Evolutionary conservation across 805 yeast genomes (phyloP).

Genomic region (Candida silvicultrix): DNA sequence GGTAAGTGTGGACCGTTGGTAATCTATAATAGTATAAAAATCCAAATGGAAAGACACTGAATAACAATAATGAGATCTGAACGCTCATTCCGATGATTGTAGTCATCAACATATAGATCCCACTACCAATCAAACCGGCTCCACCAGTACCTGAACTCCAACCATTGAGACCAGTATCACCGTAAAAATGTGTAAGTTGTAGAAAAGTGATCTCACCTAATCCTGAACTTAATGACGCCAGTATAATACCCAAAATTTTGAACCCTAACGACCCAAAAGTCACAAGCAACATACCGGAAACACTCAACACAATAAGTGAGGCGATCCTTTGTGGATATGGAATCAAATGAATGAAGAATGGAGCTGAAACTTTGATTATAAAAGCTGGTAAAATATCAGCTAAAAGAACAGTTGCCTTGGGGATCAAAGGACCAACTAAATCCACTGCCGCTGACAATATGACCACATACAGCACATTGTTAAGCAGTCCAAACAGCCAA

Average conservation of each 20-base stretch:
- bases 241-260: slow-evolving; percentile 58
- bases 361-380: slow-evolving; percentile 62
- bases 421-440: slow-evolving; percentile 74
- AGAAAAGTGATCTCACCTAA: slow-evolving; percentile 87
- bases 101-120: slow-evolving; percentile 63
- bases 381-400: slow-evolving; percentile 88
- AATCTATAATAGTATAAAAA: slow-evolving; percentile 34
- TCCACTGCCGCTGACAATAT: slow-evolving; percentile 91
- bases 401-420: slow-evolving; percentile 78
- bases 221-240: slow-evolving; percentile 85
- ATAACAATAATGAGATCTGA: slow-evolving; percentile 46
- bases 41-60: slow-evolving; percentile 50
- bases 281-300: slow-evolving; percentile 68
- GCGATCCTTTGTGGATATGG: slow-evolving; percentile 53
- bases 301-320: slow-evolving; percentile 50
- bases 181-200: slow-evolving; percentile 77
- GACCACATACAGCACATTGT: slow-evolving; percentile 86
- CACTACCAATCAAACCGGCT: slow-evolving; percentile 86
- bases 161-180: slow-evolving; percentile 60
- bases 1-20: slow-evolving; percentile 9
- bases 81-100: slow-evolving; percentile 57
- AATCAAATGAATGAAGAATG: slow-evolving; percentile 66
- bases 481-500: slow-evolving; percentile 79
- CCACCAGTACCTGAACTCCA: slow-evolving; percentile 96
- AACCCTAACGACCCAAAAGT: slow-evolving; percentile 26